A percentile compares a stretch with the other conserved stretches of the same genome.
Conservation (phyloP, 176 grass and related monocot species). For the Chrysopogon serrulatus region DNA sequence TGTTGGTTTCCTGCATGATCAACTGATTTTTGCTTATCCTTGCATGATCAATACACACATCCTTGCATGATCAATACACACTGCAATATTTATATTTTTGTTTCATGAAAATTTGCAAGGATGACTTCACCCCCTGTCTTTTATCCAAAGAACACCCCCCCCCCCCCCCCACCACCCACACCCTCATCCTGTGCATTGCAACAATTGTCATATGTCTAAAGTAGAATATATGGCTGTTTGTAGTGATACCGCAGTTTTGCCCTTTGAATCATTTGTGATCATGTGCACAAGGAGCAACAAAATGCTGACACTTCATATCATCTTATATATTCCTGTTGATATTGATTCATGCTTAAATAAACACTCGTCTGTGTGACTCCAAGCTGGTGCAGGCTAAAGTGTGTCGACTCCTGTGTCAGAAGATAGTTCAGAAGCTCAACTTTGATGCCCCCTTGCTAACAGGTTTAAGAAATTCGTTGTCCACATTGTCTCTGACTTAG, state of each 20-base stretch:
- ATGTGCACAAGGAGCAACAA: not conserved
- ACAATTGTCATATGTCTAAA: not conserved
- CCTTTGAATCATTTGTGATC: not conserved
- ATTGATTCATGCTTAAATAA: not conserved
- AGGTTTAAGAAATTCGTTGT: constrained; percentile 82
- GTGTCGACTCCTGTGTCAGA: constrained; percentile 76
- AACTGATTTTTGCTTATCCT: not conserved
- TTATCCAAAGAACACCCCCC: not conserved
- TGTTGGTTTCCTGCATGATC: not conserved
- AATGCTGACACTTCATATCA: not conserved
- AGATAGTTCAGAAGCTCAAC: constrained; percentile 76
- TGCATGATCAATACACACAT: not conserved
- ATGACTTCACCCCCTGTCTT: not conserved
- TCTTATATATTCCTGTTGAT: not conserved
- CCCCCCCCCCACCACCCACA: rapidly evolving
- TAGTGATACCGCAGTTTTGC: not conserved
- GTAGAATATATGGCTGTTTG: not conserved
- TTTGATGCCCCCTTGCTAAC: constrained; percentile 71
- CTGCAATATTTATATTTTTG: not conserved
- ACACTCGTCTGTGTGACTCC: constrained; percentile 6
- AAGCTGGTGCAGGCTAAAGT: constrained; percentile 79
- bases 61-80: not conserved
- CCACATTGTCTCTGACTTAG: constrained; percentile 66
- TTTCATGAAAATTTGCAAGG: not conserved
- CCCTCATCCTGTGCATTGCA: not conserved